Base-by-base conservation (phyloP, 108 stramenopile genomes). In the Cyclotella choctawhatcheeana region DNA sequence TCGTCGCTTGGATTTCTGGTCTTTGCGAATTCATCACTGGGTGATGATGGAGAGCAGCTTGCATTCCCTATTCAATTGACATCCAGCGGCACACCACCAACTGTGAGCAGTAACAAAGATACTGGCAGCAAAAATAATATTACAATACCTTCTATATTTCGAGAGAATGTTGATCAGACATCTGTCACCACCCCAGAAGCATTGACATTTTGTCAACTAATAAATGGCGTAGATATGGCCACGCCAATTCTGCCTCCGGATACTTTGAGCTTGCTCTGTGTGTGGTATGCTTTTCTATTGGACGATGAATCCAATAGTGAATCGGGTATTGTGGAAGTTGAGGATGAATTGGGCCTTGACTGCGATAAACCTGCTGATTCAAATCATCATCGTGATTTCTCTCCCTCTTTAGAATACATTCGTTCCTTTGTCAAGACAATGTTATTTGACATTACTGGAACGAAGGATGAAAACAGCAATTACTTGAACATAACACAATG, bases 151-250 rank as follows among this genome's bases (percentile, higher is more conserved):
- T 37, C 55, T 7, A 34, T 79, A 14, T 79, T 79, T 20, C 64
- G 44, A 52, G 44, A 66, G 34, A 71, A 71, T 55, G 60, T 50
- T 31, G 77, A 79, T 44, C 58, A 71, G 52, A 66, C 69, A n/a
- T 71, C 77, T 1, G 86, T 87, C 20, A 78, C 86, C 10, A 77
- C 86, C 10, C 84, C 88, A n/a, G 86, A 89, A 66, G 83, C 90
- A 40, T 64, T 91, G 48, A 91, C 90, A 13, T 51, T 87, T 24
- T 59, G 87, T 1, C 90, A 91, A 73, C 62, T 91, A 26, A 60
- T 91, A 2, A 77, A 74, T 55, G 82, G 82, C 2, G 88, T 91
- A 2, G 90, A 91, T 71, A 91, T 91, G 90, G 90, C 90, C 21
- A 87, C 85, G 24, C 79, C 87, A 6, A 81, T 91, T 44, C 64